A percentile compares a stretch with the other conserved stretches of the same genome.
Evolutionary conservation across 2,329 filamentous ascomycete species (phyloP).

Genomic region (Aspergillus puulaauensis): DNA sequence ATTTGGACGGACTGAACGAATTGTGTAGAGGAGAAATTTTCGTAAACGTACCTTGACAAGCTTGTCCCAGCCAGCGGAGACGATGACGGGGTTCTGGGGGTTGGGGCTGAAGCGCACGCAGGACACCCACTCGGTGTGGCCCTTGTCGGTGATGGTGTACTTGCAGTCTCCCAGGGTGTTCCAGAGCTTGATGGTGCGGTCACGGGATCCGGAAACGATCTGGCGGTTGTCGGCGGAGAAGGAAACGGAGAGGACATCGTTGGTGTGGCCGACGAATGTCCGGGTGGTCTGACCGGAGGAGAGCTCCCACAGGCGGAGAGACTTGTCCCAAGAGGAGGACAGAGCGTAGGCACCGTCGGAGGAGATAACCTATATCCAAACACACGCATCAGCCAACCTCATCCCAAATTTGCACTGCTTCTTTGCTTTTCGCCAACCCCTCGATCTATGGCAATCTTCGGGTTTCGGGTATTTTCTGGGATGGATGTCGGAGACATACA

Average conservation of each 20-base stretch:
- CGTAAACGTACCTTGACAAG: constrained; percentile 88
- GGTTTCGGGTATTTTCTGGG: constrained; percentile 2
- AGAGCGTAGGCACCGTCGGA: constrained; percentile 99
- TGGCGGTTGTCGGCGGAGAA: constrained; percentile 99
- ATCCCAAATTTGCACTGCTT: constrained; percentile 4
- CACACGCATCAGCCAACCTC: constrained; percentile 30
- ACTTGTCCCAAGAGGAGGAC: constrained; percentile 99
- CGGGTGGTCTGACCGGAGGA: constrained; percentile 95
- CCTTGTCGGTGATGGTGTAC: constrained; percentile 99
- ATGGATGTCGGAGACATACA: constrained; percentile 62
- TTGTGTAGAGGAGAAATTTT: constrained; percentile 5
- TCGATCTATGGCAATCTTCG: background rate
- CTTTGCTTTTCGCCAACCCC: background rate
- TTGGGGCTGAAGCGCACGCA: constrained; percentile 99
- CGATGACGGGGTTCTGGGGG: constrained; percentile 99
- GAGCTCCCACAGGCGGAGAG: constrained; percentile 98
- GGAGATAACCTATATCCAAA: constrained; percentile 78
- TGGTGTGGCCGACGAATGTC: constrained; percentile 98
- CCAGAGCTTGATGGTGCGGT: constrained; percentile 99
- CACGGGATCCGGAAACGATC: constrained; percentile 97
- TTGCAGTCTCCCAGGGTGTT: constrained; percentile 99
- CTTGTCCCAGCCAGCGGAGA: constrained; percentile 99
- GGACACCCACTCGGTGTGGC: constrained; percentile 99
- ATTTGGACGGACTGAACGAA: constrained; percentile 53
- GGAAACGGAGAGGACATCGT: constrained; percentile 98